Conservation (phyloP, 2,329 filamentous ascomycete genomes). For the Fusarium falciforme region DNA sequence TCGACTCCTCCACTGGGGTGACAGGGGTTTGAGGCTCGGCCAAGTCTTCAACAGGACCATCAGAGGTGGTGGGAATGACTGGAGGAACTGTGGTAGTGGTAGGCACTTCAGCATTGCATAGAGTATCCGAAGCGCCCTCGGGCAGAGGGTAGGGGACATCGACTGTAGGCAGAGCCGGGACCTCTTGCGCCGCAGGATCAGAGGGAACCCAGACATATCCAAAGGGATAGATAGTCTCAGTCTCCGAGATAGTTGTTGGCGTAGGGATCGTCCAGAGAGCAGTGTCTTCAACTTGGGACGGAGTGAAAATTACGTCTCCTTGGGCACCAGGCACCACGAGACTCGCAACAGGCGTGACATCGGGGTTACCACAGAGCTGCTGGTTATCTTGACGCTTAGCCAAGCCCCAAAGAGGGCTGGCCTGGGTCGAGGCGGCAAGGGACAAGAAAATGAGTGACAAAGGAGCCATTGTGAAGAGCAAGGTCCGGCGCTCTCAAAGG, state of each 20-base stretch:
- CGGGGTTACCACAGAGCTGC: conserved; percentile 10
- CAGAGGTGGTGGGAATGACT: neutral
- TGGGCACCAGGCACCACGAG: conserved; percentile 12
- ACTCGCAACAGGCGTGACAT: conserved; percentile 1
- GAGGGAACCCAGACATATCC: conserved; percentile 19
- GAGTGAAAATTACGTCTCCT: conserved; percentile 16
- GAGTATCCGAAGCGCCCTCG: neutral
- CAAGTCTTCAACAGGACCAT: neutral
- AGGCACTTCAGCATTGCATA: neutral
- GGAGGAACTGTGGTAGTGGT: neutral
- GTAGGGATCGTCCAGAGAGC: conserved; percentile 10
- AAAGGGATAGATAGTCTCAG: conserved; percentile 17
- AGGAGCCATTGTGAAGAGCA: conserved; percentile 7
- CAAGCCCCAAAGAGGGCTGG: conserved; percentile 5
- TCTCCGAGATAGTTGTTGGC: conserved; percentile 1
- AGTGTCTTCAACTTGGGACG: conserved; percentile 13
- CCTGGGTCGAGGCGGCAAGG: conserved; percentile 7
- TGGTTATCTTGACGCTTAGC: neutral
- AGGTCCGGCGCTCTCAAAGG: neutral
- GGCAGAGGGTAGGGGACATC: neutral
- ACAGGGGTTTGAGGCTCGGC: neutral
- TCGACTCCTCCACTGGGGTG: neutral
- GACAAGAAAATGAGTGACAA: conserved; percentile 5
- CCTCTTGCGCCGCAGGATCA: neutral
- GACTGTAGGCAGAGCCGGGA: neutral